Evolutionary conservation across 805 yeast species (phyloP).

Genomic region (Kodamaea leandrae): DNA sequence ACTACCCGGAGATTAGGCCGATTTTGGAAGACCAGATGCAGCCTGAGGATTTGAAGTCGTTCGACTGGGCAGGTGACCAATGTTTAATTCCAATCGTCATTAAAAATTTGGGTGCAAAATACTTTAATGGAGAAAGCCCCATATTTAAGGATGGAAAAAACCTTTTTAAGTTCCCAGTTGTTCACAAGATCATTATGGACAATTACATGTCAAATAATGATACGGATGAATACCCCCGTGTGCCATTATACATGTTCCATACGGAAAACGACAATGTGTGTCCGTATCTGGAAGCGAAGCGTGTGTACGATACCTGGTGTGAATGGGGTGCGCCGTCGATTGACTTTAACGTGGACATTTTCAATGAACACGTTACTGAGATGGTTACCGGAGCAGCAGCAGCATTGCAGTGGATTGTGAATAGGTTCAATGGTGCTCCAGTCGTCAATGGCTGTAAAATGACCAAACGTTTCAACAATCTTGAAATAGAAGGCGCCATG

Average conservation of each 20-base stretch:
- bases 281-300: slow-evolving; percentile 10
- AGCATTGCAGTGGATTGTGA: slow-evolving; percentile 20
- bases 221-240: neutral
- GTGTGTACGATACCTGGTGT: slow-evolving; percentile 29
- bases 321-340: slow-evolving; percentile 10
- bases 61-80: slow-evolving; percentile 3
- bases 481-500: no score
- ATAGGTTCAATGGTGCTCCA: slow-evolving; percentile 15
- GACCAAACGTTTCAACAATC: slow-evolving; percentile 43
- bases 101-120: neutral
- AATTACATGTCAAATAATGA: slow-evolving; percentile 3
- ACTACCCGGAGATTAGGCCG: slow-evolving; percentile 23
- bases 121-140: slow-evolving; percentile 14
- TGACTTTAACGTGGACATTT: slow-evolving; percentile 26
- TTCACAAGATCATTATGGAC: neutral
- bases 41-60: no score
- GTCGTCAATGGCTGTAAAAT: slow-evolving; percentile 19
- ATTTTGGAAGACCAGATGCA: slow-evolving; percentile 1
- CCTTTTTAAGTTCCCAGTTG: slow-evolving; percentile 2
- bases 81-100: slow-evolving; percentile 6
- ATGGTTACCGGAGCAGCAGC: slow-evolving; percentile 13
- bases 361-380: slow-evolving; percentile 24
- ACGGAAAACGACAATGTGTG: slow-evolving; percentile 12
- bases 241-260: slow-evolving; percentile 15
- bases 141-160: slow-evolving; percentile 14